These are phyloP conservation scores for Lepidium africanum DNA, from an alignment of 345 rosid genomes.

Conservation along the genomic window DNA sequence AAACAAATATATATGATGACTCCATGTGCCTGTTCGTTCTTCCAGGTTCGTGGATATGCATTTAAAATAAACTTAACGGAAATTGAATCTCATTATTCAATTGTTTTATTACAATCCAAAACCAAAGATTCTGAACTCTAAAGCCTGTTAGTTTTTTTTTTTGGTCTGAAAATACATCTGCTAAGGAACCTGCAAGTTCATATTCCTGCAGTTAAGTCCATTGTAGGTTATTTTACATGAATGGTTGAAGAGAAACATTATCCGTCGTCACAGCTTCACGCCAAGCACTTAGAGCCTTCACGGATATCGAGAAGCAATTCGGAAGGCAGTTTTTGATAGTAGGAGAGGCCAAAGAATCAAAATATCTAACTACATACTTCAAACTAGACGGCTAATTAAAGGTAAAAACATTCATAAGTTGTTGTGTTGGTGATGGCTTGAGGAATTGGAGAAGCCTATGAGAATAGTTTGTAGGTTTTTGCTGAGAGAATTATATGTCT, in stretches of 20 bases:
- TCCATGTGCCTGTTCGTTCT: not conserved
- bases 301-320: conserved; percentile 25
- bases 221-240: conserved; percentile 62
- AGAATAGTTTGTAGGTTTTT: conserved; percentile 31
- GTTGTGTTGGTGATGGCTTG: not conserved
- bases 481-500: conserved; percentile 29
- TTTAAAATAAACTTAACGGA: not conserved
- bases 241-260: conserved; percentile 70
- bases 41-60: not conserved
- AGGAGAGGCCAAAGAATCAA: not conserved
- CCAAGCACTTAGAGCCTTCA: not conserved
- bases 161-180: not conserved
- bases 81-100: conserved; percentile 11
- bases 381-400: conserved; percentile 14
- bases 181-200: conserved; percentile 6
- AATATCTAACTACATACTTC: conserved; percentile 5
- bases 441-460: not conserved
- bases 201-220: not conserved
- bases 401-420: not conserved
- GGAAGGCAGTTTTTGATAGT: conserved; percentile 12
- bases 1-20: no score
- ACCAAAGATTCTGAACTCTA: conserved; percentile 2
- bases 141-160: not conserved
- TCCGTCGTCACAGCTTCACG: conserved; percentile 52
- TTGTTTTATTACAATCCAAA: conserved; percentile 27